These are phyloP conservation scores for Thalassiosira profunda DNA, from an alignment of 108 stramenopile species.

Conservation along the genomic window DNA sequence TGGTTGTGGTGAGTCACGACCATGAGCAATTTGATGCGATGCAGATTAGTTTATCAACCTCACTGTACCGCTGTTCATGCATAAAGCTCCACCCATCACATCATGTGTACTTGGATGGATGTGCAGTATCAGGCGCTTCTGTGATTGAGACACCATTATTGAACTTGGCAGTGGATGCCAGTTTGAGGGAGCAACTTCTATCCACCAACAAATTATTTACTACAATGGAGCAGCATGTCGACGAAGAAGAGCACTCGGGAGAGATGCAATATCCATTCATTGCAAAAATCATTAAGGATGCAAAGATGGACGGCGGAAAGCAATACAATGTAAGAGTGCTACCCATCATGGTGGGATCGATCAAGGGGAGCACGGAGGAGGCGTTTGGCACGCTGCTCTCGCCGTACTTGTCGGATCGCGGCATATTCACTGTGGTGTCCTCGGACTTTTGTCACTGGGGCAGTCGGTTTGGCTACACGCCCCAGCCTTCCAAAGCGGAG, in stretches of 20 bases:
- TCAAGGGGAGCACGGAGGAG: slow-evolving; percentile 51
- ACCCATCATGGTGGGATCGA: slow-evolving; percentile 85
- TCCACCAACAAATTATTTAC: slow-evolving; percentile 48
- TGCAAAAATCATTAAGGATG: slow-evolving; percentile 68
- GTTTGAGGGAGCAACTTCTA: slow-evolving; percentile 62
- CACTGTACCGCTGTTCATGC: no score
- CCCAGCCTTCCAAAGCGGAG: slow-evolving; percentile 22
- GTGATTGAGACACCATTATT: slow-evolving; percentile 76
- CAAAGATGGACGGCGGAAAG: slow-evolving; percentile 12
- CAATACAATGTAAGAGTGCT: slow-evolving; percentile 50
- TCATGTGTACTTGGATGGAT: slow-evolving; percentile 84
- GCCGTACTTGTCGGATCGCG: slow-evolving; percentile 53
- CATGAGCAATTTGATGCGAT: no score
- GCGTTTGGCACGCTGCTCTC: slow-evolving; percentile 64
- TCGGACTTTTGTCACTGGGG: slow-evolving; percentile 87
- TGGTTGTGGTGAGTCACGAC: no score
- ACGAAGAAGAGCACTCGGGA: slow-evolving; percentile 85
- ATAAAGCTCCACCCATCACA: slow-evolving; percentile 90
- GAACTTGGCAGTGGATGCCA: slow-evolving; percentile 66
- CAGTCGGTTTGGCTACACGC: slow-evolving; percentile 39
- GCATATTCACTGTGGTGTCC: slow-evolving; percentile 70
- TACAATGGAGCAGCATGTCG: slow-evolving; percentile 61
- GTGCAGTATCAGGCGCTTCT: slow-evolving; percentile 68
- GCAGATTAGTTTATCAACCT: no score
- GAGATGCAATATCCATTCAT: slow-evolving; percentile 94